Evolutionary conservation across 2,329 filamentous ascomycete genomes (phyloP).

Genomic region (Stachybotrys elegans): DNA sequence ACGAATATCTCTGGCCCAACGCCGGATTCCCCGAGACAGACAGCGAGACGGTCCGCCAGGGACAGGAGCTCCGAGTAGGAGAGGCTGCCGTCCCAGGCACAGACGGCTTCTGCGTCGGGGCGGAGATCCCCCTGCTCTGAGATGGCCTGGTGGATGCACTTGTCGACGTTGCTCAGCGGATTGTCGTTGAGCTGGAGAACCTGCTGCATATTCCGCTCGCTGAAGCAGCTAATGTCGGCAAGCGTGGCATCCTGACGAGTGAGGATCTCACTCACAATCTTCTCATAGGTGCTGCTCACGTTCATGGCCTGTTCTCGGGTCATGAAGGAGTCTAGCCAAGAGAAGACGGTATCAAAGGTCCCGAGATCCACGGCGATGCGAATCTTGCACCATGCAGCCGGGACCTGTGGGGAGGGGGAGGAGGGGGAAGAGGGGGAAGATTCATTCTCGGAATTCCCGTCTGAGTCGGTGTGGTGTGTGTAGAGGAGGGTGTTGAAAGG

Average conservation of each 20-base stretch:
- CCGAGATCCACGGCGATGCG: slow-evolving; percentile 12
- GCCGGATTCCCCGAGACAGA: slow-evolving; percentile 7
- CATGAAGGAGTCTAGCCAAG: slow-evolving; percentile 33
- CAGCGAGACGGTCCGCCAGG: slow-evolving; percentile 31
- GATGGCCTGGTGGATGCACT: slow-evolving; percentile 37
- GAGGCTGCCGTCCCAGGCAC: slow-evolving; percentile 39
- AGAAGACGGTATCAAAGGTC: slow-evolving; percentile 16
- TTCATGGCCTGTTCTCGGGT: slow-evolving; percentile 35
- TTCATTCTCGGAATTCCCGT: neutral
- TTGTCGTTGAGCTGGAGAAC: slow-evolving; percentile 27
- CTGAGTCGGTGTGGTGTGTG: slow-evolving; percentile 17
- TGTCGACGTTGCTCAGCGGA: slow-evolving; percentile 19
- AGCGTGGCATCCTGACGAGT: slow-evolving; percentile 31
- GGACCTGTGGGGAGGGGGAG: neutral
- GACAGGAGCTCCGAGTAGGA: slow-evolving; percentile 34
- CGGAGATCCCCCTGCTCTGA: slow-evolving; percentile 26
- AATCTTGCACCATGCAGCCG: slow-evolving; percentile 12
- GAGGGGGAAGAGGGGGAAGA: slow-evolving; percentile 1
- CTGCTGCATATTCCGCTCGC: slow-evolving; percentile 44
- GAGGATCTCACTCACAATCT: slow-evolving; percentile 38
- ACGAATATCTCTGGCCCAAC: slow-evolving; percentile 22
- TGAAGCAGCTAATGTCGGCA: slow-evolving; percentile 41
- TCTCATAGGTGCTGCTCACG: slow-evolving; percentile 43
- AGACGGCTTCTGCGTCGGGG: slow-evolving; percentile 30
- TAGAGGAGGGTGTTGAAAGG: slow-evolving; percentile 43